Base-by-base conservation (phyloP, 2,329 filamentous ascomycete species). In the Microsporum canis region DNA sequence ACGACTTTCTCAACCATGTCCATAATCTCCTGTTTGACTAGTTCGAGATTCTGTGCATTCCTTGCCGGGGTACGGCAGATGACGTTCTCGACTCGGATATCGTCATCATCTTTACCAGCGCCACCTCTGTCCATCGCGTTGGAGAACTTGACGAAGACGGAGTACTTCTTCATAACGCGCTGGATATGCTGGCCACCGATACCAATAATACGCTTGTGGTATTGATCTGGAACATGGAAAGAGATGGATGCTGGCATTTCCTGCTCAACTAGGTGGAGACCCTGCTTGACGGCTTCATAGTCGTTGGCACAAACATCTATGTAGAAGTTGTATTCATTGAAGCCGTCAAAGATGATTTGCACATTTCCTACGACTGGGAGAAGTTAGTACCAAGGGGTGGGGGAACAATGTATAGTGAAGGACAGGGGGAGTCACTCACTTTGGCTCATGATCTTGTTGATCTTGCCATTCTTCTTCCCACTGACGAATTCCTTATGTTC, bases 371-470 rank as follows among this genome's bases (percentile, higher is more conserved):
- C 7, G 51, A 8, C 1, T 45, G 57, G 8, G 31, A 5, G 12
- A 49, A 60, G 71, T 67, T 57, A 64, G 61, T 41, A 60, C 8
- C 2, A 3, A 14, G 10, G 17, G 17, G 7, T 17, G 5, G 33
- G 39, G 53, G 36, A 1, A 34, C 27, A 55, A 7, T 34, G n/a
- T 8, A 38, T 33, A 23, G 36, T 23, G 23, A 5, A 5, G 39
- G 17, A 38, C 68, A 33, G 10, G 27, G n/a, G 29, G 47, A 36
- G 14, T 14, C n/a, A 72, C 80, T 66, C 75, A 83, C 91, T 96
- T 75, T 97, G 92, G 29, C 92, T 94, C 94, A 99, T 99, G 70
- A 99, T 99, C 81, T 99, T 99, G 81, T 99, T 99, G 76, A 99
- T 99, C 79, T 99, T 99, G 75, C 94, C 94, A 69, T 99, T 99